A percentile compares a stretch with the other conserved stretches of the same genome.
phyloP scores from a whole-genome alignment of 2,329 filamentous ascomycete genomes.

The Thielaviopsis populi region DNA sequence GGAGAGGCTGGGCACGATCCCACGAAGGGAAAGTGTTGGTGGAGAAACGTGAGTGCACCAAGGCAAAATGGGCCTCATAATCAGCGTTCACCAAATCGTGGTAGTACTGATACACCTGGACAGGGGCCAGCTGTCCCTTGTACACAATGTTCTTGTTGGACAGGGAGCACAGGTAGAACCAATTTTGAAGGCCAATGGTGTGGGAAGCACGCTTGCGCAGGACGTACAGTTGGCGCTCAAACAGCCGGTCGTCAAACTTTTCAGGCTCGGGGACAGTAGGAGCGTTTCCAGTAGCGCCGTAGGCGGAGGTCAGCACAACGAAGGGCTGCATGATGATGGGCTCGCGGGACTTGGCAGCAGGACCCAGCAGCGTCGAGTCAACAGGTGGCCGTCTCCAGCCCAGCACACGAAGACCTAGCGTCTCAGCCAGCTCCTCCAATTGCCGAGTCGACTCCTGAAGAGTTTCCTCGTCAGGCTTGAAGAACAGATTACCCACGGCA shows the following conservation, averaged over 20 bases:
- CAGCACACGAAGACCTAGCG: slow-evolving; percentile 73
- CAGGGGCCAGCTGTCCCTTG: slow-evolving; percentile 87
- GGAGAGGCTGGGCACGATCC: slow-evolving; percentile 89
- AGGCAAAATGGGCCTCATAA: slow-evolving; percentile 90
- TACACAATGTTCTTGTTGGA: slow-evolving; percentile 99
- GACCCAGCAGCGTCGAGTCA: slow-evolving; percentile 84
- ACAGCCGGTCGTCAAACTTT: slow-evolving; percentile 67
- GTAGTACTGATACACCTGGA: slow-evolving; percentile 97
- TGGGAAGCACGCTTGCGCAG: slow-evolving; percentile 90
- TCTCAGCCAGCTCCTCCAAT: slow-evolving; percentile 87
- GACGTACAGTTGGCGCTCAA: slow-evolving; percentile 87
- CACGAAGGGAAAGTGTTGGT: slow-evolving; percentile 98
- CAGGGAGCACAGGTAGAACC: slow-evolving; percentile 95
- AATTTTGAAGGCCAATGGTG: slow-evolving; percentile 88
- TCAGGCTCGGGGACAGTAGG: slow-evolving; percentile 59
- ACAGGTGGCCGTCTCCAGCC: slow-evolving; percentile 94
- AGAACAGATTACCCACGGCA: slow-evolving; percentile 93
- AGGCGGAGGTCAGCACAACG: slow-evolving; percentile 72
- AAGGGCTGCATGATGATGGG: slow-evolving; percentile 92
- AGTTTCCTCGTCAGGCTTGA: slow-evolving; percentile 88
- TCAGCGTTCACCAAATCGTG: slow-evolving; percentile 93
- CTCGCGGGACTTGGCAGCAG: slow-evolving; percentile 84
- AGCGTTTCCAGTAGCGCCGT: slow-evolving; percentile 57
- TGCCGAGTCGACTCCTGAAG: slow-evolving; percentile 79
- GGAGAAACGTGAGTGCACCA: slow-evolving; percentile 93